Percentiles rank a stretch among this genome's conserved stretches.
Conservation (phyloP, 441 rosid genomes). For the Gossypium schwendimanii region DNA sequence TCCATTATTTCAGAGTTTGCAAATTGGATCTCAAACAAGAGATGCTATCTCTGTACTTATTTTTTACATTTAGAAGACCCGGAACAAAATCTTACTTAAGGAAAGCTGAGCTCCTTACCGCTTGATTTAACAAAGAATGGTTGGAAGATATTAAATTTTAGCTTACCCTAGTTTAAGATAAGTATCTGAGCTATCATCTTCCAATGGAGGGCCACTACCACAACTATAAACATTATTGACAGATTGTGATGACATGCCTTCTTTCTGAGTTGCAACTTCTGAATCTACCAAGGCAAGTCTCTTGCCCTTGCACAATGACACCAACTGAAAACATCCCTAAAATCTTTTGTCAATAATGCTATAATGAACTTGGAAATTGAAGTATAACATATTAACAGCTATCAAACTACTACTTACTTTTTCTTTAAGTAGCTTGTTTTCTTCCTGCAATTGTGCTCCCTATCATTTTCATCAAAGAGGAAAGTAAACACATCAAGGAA, state of each 20-base stretch:
- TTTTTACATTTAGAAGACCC: not conserved
- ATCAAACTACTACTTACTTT: conserved; percentile 24
- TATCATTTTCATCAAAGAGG: conserved; percentile 13
- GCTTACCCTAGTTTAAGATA: conserved; percentile 53
- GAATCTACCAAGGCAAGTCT: conserved; percentile 18
- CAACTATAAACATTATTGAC: conserved; percentile 37
- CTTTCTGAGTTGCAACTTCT: conserved; percentile 31
- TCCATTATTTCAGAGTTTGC: too few species aligned
- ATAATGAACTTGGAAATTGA: not conserved
- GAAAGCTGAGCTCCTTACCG: not conserved
- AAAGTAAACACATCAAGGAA: not conserved
- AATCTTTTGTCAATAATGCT: not conserved
- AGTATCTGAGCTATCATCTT: conserved; percentile 54
- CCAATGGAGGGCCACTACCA: conserved; percentile 40
- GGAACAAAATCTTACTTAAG: not conserved
- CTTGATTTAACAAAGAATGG: not conserved
- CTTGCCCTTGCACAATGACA: conserved; percentile 28
- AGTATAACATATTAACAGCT: not conserved
- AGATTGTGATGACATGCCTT: conserved; percentile 53
- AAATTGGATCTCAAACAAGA: too few species aligned
- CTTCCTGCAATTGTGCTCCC: conserved; percentile 49
- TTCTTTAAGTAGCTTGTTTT: conserved; percentile 40
- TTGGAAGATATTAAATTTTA: not conserved
- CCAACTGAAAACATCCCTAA: conserved; percentile 25
- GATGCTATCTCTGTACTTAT: not conserved